Percentiles rank a stretch among this genome's conserved stretches.
These are phyloP conservation scores for Aspergillus sp. DNA, from an alignment of 2,329 filamentous ascomycete species.

Conservation along the genomic window DNA sequence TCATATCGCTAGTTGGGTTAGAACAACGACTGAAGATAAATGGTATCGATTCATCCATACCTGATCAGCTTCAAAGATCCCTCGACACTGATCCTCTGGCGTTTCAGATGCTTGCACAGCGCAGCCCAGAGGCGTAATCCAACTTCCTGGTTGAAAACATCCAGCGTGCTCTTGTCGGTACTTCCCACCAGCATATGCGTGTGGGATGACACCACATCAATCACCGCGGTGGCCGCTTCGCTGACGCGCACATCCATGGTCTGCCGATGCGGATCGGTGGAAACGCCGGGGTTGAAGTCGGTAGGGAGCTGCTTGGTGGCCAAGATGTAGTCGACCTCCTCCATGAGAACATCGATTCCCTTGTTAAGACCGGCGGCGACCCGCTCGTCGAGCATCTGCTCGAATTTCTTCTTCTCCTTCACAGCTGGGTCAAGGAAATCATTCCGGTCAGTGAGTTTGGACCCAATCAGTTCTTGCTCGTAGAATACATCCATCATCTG, in stretches of 20 bases:
- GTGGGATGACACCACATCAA: constrained; percentile 77
- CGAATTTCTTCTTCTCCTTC: constrained; percentile 95
- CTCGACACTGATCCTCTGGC: constrained; percentile 80
- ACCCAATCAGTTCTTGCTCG: constrained; percentile 78
- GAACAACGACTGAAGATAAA: background rate
- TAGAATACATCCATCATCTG: constrained; percentile 99
- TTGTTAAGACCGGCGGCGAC: constrained; percentile 94
- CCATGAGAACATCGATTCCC: constrained; percentile 96
- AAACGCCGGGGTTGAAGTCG: constrained; percentile 71
- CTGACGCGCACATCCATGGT: constrained; percentile 55
- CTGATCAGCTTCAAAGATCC: constrained; percentile 84
- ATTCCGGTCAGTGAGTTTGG: constrained; percentile 78
- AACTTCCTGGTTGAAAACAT: constrained; percentile 97
- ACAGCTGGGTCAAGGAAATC: constrained; percentile 89
- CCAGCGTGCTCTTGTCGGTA: constrained; percentile 95
- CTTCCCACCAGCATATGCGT: constrained; percentile 88
- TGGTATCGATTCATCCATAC: constrained; percentile 24
- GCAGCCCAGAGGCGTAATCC: constrained; percentile 84
- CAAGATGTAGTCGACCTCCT: constrained; percentile 92
- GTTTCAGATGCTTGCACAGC: constrained; percentile 94
- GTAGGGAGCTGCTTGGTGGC: constrained; percentile 76
- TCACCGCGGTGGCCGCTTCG: constrained; percentile 66
- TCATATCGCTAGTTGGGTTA: constrained; percentile 63
- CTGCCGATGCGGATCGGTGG: constrained; percentile 23
- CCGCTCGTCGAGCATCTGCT: constrained; percentile 95